Evolutionary conservation across 352 stramenopile species (phyloP).

Genomic region (Phytophthora quininea): DNA sequence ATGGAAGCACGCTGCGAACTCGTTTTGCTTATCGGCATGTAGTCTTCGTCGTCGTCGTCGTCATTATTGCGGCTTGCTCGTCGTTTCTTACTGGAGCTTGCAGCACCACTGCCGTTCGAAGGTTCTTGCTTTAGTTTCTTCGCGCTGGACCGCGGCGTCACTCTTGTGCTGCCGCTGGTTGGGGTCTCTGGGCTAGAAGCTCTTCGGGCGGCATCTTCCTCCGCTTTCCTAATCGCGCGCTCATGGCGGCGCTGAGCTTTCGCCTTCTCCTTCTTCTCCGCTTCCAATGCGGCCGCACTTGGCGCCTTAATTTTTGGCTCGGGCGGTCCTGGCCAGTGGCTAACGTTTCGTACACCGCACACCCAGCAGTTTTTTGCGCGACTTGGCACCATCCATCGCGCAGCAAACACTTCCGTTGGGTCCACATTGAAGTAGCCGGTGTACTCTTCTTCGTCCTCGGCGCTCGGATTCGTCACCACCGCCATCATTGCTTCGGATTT

Average conservation of each 20-base stretch:
- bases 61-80: conserved; percentile 21
- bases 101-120: conserved; percentile 10
- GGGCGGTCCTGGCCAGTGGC: conserved; percentile 57
- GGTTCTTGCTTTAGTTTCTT: conserved; percentile 16
- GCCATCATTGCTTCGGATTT: conserved; percentile 66
- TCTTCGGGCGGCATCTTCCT: conserved; percentile 11
- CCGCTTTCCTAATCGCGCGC: conserved; percentile 17
- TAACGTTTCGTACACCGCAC: conserved; percentile 74
- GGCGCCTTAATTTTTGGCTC: conserved; percentile 41
- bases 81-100: conserved; percentile 3
- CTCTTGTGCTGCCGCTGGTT: conserved; percentile 12
- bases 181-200: conserved; percentile 17
- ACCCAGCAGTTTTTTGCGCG: conserved; percentile 70
- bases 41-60: conserved; percentile 34
- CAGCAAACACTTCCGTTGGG: conserved; percentile 63
- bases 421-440: conserved; percentile 78
- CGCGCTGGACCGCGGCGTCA: conserved; percentile 15
- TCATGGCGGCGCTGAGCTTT: conserved; percentile 24
- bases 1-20: not conserved
- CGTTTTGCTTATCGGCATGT: not conserved
- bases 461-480: conserved; percentile 69
- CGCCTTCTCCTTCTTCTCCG: conserved; percentile 23
- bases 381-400: conserved; percentile 76
- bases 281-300: conserved; percentile 9
- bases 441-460: conserved; percentile 62